Percentiles rank a stretch among this genome's conserved stretches.
Evolutionary conservation across 2,329 filamentous ascomycete species (phyloP).

Genomic region (Acrocalymma vagum): DNA sequence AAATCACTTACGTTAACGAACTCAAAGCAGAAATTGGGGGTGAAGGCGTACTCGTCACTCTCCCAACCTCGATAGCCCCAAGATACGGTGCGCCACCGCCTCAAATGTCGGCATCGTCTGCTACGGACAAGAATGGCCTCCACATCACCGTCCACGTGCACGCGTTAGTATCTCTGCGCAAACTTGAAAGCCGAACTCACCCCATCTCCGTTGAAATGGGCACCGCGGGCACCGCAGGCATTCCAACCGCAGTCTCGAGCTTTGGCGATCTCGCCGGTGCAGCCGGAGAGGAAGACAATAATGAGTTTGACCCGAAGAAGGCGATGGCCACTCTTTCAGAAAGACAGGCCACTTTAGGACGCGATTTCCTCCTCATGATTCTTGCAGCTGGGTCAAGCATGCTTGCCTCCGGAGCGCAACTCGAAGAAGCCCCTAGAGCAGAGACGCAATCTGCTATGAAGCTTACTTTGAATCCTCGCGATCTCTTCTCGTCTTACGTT

Average conservation of each 20-base stretch:
- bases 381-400: conserved; percentile 2
- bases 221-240: neutral
- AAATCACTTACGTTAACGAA: conserved; percentile 16
- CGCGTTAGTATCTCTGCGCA: neutral
- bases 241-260: conserved; percentile 1
- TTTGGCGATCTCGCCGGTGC: neutral
- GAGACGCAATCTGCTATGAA: conserved; percentile 5
- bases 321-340: conserved; percentile 10
- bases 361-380: conserved; percentile 16
- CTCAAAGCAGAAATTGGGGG: conserved; percentile 14
- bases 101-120: neutral
- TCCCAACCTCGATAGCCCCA: conserved; percentile 22
- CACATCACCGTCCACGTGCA: conserved; percentile 7
- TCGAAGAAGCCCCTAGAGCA: neutral
- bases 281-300: too few relatives aligned
- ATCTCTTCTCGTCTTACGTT: conserved; percentile 5
- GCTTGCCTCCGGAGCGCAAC: conserved; percentile 3
- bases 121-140: conserved; percentile 1
- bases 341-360: neutral
- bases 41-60: conserved; percentile 14
- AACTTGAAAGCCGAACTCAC: conserved; percentile 8
- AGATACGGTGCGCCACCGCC: conserved; percentile 14
- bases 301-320: conserved; percentile 2
- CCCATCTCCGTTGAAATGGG: conserved; percentile 15
- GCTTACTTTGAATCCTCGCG: conserved; percentile 10